phyloP scores from a whole-genome alignment of 2,329 filamentous ascomycete genomes.

The Fusarium haematococcum region DNA sequence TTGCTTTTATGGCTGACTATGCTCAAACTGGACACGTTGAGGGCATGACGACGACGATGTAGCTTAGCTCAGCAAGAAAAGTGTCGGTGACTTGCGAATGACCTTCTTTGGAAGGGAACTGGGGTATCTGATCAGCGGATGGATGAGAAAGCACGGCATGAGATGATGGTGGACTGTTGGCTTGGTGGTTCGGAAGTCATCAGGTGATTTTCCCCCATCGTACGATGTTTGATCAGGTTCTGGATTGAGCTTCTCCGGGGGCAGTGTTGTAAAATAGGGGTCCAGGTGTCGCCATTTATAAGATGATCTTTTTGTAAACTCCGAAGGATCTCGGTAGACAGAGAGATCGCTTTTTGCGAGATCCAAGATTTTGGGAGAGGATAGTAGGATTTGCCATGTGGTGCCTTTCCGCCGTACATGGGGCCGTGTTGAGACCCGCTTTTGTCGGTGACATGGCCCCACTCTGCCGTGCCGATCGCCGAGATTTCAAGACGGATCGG shows the following conservation, averaged over 20 bases:
- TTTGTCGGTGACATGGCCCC: slow-evolving; percentile 13
- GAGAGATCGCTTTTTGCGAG: neutral
- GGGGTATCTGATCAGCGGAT: slow-evolving; percentile 1
- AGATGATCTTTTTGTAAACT: neutral
- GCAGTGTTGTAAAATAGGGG: neutral
- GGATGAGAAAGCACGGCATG: slow-evolving; percentile 1
- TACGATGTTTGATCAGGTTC: slow-evolving; percentile 22
- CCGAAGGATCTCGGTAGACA: neutral
- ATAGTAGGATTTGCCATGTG: neutral
- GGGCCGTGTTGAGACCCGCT: slow-evolving; percentile 6
- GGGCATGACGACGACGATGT: neutral
- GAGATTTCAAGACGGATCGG: neutral
- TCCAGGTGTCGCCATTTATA: neutral
- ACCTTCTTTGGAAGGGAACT: neutral
- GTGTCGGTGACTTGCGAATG: neutral
- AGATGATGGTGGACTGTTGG: slow-evolving; percentile 37
- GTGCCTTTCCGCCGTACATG: neutral
- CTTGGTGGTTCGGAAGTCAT: slow-evolving; percentile 26
- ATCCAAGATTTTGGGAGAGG: neutral
- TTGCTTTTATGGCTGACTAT: neutral
- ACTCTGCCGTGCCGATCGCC: neutral
- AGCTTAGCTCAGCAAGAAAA: slow-evolving; percentile 13
- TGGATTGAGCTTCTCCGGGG: slow-evolving; percentile 25
- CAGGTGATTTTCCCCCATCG: slow-evolving; percentile 35
- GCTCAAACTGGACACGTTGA: slow-evolving; percentile 9